These are phyloP conservation scores for Cardiospermum halicacabum DNA, from an alignment of 345 rosid genomes.

Conservation along the genomic window DNA sequence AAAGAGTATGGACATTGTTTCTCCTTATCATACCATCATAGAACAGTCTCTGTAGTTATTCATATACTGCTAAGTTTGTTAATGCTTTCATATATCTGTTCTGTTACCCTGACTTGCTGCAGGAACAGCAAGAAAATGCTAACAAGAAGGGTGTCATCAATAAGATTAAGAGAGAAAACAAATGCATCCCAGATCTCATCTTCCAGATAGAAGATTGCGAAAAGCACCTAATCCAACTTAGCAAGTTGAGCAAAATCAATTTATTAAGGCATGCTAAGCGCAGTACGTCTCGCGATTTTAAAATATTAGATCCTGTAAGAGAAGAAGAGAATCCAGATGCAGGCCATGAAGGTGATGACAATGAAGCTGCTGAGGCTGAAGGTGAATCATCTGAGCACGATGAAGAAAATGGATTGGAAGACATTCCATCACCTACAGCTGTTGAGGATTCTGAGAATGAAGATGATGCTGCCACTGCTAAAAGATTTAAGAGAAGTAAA, in stretches of 20 bases:
- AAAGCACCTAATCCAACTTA: constrained; percentile 66
- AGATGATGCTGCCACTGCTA: constrained; percentile 25
- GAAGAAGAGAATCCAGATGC: constrained; percentile 35
- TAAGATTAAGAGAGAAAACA: constrained; percentile 87
- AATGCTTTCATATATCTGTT: constrained; percentile 8
- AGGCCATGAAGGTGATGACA: constrained; percentile 17
- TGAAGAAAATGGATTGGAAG: constrained; percentile 29
- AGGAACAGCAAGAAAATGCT: constrained; percentile 57
- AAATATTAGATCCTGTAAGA: constrained; percentile 40
- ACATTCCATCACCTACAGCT: constrained; percentile 24
- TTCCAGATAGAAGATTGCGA: constrained; percentile 85
- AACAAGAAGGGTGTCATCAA: constrained; percentile 50
- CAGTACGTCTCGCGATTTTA: constrained; percentile 79
- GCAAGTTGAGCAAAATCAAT: constrained; percentile 68
- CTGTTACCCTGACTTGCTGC: constrained; percentile 27
- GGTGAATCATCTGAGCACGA: constrained; percentile 27
- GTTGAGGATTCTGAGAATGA: constrained; percentile 30
- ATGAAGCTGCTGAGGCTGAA: constrained; percentile 18
- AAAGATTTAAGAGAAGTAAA: constrained; percentile 37
- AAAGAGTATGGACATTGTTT: constrained; percentile 35
- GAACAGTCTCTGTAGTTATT: not conserved
- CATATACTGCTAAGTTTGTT: not conserved
- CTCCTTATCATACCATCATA: not conserved
- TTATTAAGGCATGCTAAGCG: constrained; percentile 79
- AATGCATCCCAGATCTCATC: constrained; percentile 76